Conservation (phyloP, 306 rosid species). For the Gastrolobium villosum region DNA sequence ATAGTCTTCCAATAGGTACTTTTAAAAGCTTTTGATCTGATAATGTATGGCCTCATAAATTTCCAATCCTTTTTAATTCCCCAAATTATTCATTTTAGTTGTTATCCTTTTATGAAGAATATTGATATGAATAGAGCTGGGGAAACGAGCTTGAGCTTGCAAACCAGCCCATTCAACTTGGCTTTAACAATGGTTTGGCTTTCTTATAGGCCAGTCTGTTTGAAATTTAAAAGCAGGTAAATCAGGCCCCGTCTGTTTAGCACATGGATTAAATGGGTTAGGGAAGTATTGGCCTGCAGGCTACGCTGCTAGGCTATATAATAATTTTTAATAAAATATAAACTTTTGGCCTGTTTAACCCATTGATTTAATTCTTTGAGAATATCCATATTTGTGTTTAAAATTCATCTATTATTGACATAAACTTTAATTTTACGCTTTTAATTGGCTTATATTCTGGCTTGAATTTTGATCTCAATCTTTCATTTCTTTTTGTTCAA, state of each 20-base stretch:
- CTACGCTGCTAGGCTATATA: neutral
- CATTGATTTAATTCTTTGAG: neutral
- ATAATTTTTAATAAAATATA: neutral
- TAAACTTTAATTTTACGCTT: slow-evolving; percentile 4
- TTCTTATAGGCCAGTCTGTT: neutral
- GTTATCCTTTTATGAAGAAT: slow-evolving; percentile 15
- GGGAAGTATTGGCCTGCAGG: neutral
- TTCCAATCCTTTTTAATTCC: neutral
- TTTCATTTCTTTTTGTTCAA: slow-evolving; percentile 39
- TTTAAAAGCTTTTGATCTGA: slow-evolving; percentile 39
- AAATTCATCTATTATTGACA: slow-evolving; percentile 4
- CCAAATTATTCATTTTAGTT: neutral
- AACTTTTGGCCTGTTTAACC: neutral
- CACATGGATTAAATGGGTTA: slow-evolving; percentile 6
- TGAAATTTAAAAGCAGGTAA: slow-evolving; percentile 13
- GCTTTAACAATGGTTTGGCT: neutral
- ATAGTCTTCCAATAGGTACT: slow-evolving; percentile 89
- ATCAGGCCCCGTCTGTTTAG: neutral
- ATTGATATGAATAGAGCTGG: slow-evolving; percentile 14
- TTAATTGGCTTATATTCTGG: slow-evolving; percentile 29
- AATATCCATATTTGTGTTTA: neutral
- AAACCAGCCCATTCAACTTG: neutral
- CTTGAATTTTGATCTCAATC: slow-evolving; percentile 38
- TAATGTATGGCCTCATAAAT: neutral
- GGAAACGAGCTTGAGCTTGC: neutral